Evolutionary conservation across 2,329 filamentous ascomycete genomes (phyloP).

Genomic region (Paracoccidioides lutzii): DNA sequence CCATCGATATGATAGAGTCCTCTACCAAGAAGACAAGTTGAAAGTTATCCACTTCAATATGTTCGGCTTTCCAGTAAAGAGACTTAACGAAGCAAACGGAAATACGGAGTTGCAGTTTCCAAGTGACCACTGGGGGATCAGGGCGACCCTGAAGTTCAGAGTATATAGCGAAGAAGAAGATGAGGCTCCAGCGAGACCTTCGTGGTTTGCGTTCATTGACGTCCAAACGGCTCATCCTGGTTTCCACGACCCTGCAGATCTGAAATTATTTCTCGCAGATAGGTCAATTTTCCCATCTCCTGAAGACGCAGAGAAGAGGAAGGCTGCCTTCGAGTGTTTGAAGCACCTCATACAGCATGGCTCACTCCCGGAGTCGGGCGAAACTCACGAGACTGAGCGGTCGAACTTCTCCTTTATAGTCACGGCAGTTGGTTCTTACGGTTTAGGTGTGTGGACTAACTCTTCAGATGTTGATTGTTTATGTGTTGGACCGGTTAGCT

Average conservation of each 20-base stretch:
- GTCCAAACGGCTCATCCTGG: background rate
- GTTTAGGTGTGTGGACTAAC: slow-evolving; percentile 48
- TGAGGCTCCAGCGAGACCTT: background rate
- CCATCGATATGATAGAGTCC: slow-evolving; percentile 53
- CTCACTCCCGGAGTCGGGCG: slow-evolving; percentile 16
- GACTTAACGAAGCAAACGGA: background rate
- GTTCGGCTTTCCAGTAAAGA: slow-evolving; percentile 39
- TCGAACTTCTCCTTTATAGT: slow-evolving; percentile 35
- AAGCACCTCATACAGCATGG: slow-evolving; percentile 31
- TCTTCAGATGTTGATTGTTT: slow-evolving; percentile 54
- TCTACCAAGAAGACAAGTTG: slow-evolving; percentile 36
- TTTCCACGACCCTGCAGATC: slow-evolving; percentile 7
- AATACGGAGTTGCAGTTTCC: slow-evolving; percentile 12
- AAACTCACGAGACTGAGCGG: slow-evolving; percentile 7
- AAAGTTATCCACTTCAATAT: slow-evolving; percentile 40
- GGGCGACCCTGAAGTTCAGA: slow-evolving; percentile 6
- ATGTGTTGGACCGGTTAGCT: slow-evolving; percentile 49
- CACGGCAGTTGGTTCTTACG: slow-evolving; percentile 53
- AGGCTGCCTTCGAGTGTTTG: slow-evolving; percentile 36
- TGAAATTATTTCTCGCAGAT: slow-evolving; percentile 29
- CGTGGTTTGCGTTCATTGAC: background rate
- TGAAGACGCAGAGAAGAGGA: slow-evolving; percentile 32
- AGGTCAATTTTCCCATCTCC: slow-evolving; percentile 36
- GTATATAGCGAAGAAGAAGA: background rate
- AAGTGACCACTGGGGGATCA: slow-evolving; percentile 23